phyloP scores from a whole-genome alignment of 768 basidiomycete genomes.

The Gloeophyllum trabeum region DNA sequence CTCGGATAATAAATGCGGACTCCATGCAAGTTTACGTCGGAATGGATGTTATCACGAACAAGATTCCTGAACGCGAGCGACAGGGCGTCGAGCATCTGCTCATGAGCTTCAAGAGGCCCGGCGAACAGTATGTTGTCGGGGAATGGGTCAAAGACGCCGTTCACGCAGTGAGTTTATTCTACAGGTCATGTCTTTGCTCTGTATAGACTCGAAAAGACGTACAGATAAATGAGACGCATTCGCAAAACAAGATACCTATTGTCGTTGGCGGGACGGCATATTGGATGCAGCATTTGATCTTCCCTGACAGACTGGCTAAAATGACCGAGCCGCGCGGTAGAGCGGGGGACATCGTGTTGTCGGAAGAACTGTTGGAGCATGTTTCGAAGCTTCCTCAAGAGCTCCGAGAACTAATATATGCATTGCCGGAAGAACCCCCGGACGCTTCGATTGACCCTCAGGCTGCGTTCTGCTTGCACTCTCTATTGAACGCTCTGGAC shows the following conservation, averaged over 20 bases:
- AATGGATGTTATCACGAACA: slow-evolving; percentile 91
- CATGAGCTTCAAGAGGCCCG: slow-evolving; percentile 80
- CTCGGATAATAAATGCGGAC: slow-evolving; percentile 88
- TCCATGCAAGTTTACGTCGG: slow-evolving; percentile 96
- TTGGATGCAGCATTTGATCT: slow-evolving; percentile 94
- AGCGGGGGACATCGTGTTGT: too few relatives aligned
- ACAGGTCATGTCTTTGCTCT: slow-evolving; percentile 1
- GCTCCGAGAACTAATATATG: slow-evolving; percentile 36
- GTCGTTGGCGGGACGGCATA: slow-evolving; percentile 95
- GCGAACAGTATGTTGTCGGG: slow-evolving; percentile 78
- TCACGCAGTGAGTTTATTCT: slow-evolving; percentile 41
- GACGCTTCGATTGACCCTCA: slow-evolving; percentile 44
- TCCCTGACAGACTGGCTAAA: slow-evolving; percentile 74
- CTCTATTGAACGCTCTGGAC: slow-evolving; percentile 59
- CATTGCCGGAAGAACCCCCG: slow-evolving; percentile 50
- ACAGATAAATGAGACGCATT: slow-evolving; percentile 70
- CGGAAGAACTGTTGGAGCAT: too few relatives aligned
- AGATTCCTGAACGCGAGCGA: slow-evolving; percentile 67
- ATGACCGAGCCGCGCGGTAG: too few relatives aligned
- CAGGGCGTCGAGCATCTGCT: slow-evolving; percentile 80
- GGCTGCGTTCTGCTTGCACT: slow-evolving; percentile 51
- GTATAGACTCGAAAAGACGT: neutral
- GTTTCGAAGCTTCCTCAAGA: too few relatives aligned
- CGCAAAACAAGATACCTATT: slow-evolving; percentile 60
- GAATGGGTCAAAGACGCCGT: slow-evolving; percentile 85